Base-by-base conservation (phyloP, 495 filamentous ascomycete species). In the Penicillium atrosanguineum region DNA sequence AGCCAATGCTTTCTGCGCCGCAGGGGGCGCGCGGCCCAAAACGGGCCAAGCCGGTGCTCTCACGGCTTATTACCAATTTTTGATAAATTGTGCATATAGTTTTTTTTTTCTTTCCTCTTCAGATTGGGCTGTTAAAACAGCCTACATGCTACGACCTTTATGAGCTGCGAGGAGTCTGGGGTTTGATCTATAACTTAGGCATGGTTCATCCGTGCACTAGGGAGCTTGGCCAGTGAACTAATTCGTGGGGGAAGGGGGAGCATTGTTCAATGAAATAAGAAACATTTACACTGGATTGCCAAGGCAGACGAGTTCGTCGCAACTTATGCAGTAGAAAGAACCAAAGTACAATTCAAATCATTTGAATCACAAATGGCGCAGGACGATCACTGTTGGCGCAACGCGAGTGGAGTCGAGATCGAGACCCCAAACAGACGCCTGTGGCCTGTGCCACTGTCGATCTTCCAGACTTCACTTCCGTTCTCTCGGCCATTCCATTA, bases 61-160 rank as follows among this genome's bases (percentile, higher is more conserved):
- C 72, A 21, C 65, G 65, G 45, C 40, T 77, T 44, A 67, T 77
- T 39, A 77, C 74, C 46, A 73, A 73, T 51, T 68, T 77, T 46
- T 49, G 60, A 37, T 65, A 48, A 59, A 36, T 52, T 59, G 25
- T 36, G 14, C 20, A 19, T 19, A 14, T 19, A 40, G 1, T 6
- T 20, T 21, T 53, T 46, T 48, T 38, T 45, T 29, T 48, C 44
- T 45, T 29, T 48, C 44, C 19, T 21, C 28, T 36, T 1, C 31
- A 25, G 44, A 20, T 31, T 46, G 34, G 4, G 23, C 12, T 19
- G 7, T 52, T 14, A 18, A 19, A 39, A 18, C 34, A 41, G n/a
- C 28, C 42, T 42, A 20, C 14, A 46, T 23, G 39, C 41, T 25
- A 54, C 31, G 42, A 48, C 31, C 40, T 39, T 54, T 31, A 59